Conservation (phyloP, 139 green algal genomes). For the Protoeuglena noctilucae region DNA sequence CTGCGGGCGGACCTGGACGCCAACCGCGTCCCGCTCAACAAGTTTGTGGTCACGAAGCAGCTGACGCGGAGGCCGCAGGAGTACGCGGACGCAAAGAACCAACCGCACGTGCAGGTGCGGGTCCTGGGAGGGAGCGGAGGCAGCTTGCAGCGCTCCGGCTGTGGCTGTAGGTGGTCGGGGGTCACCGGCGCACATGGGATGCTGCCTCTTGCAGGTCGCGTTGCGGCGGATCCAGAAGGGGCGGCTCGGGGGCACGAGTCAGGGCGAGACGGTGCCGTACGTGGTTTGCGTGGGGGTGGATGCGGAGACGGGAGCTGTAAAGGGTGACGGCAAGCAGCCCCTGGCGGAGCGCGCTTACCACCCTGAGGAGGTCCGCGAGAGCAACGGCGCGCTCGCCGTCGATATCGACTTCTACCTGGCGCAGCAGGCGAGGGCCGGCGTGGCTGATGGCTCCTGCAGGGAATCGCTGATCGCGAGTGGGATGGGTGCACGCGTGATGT, state of each 20-base stretch:
- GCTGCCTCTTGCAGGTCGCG: conserved; percentile 62
- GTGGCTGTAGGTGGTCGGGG: too few species aligned
- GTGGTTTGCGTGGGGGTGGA: conserved; percentile 69
- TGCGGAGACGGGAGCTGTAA: conserved; percentile 2
- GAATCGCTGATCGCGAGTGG: too few species aligned
- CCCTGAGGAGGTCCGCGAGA: conserved; percentile 66
- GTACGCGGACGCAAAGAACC: conserved; percentile 81
- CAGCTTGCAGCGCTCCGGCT: too few species aligned
- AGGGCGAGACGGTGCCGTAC: conserved; percentile 90
- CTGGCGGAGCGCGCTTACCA: conserved; percentile 80
- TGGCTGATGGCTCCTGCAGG: too few species aligned
- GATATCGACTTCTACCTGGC: conserved; percentile 84
- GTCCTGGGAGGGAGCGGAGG: too few species aligned
- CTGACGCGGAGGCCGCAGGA: conserved; percentile 85
- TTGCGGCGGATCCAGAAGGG: conserved; percentile 47
- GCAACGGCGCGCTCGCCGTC: conserved; percentile 26
- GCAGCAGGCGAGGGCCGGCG: conserved; percentile 20
- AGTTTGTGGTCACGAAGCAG: conserved; percentile 94
- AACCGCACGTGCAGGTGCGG: conserved; percentile 82
- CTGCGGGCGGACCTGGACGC: conserved; percentile 27
- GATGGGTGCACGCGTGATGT: background rate
- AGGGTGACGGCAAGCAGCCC: conserved; percentile 13
- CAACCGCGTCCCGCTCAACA: conserved; percentile 48
- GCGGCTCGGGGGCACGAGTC: conserved; percentile 56
- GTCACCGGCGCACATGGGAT: too few species aligned